Conservation (phyloP, 495 filamentous ascomycete genomes). For the Neurospora intermedia region DNA sequence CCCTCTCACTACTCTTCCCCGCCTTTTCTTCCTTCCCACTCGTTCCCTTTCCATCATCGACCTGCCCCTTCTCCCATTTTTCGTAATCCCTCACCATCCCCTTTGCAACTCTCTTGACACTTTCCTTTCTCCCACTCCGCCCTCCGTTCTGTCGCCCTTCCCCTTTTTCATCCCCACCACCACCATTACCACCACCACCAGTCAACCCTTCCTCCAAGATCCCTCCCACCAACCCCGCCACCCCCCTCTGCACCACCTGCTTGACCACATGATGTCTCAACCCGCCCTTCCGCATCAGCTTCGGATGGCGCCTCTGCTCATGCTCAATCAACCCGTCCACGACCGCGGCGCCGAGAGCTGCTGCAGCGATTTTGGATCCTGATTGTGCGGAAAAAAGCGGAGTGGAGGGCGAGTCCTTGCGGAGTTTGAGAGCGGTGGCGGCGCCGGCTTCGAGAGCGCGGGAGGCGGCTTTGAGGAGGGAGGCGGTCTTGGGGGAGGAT, state of each 20-base stretch:
- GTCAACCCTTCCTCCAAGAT: neutral
- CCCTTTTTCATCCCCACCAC: neutral
- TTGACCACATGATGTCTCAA: conserved; percentile 15
- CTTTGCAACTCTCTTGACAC: conserved; percentile 3
- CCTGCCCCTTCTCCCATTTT: neutral
- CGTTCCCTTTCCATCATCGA: neutral
- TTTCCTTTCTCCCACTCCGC: neutral
- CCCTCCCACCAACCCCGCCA: conserved; percentile 14
- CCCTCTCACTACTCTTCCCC: neutral
- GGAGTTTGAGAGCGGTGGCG: conserved; percentile 17
- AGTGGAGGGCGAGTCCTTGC: conserved; percentile 9
- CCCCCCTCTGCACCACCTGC: conserved; percentile 14
- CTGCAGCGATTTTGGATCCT: conserved; percentile 17
- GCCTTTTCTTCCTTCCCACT: neutral
- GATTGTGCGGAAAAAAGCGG: conserved; percentile 18
- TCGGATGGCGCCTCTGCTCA: neutral
- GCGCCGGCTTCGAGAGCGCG: conserved; percentile 19
- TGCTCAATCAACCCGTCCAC: conserved; percentile 20
- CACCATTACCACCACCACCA: neutral
- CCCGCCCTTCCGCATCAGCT: conserved; percentile 19
- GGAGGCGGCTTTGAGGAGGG: conserved; percentile 8
- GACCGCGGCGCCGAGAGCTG: conserved; percentile 19
- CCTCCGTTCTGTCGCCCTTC: neutral
- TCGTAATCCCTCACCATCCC: neutral
- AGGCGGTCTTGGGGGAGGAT: conserved; percentile 1